phyloP scores from a whole-genome alignment of 805 yeast species.

The Hanseniaspora occidentalis region DNA sequence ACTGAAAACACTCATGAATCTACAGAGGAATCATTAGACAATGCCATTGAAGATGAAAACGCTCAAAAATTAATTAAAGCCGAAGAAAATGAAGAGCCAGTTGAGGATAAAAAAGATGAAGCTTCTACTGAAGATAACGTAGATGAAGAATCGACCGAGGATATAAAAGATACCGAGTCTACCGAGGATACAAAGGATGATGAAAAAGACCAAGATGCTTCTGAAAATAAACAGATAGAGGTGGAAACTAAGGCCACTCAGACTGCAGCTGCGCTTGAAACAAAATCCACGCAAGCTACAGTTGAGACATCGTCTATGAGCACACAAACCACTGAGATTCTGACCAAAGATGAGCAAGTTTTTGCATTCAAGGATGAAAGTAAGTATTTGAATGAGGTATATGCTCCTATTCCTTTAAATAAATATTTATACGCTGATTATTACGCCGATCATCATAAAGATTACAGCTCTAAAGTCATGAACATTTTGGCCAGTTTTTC shows the following conservation, averaged over 20 bases:
- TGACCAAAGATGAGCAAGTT: constrained; percentile 7
- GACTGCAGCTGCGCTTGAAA: background rate
- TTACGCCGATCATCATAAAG: constrained; percentile 8
- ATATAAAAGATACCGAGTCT: no score
- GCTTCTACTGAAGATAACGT: background rate
- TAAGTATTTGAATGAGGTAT: constrained; percentile 16
- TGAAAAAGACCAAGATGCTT: background rate
- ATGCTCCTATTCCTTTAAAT: constrained; percentile 13
- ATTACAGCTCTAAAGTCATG: constrained; percentile 4
- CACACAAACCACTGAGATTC: constrained; percentile 13
- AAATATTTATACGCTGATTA: constrained; percentile 15
- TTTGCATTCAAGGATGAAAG: constrained; percentile 26
- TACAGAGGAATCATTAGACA: background rate
- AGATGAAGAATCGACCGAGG: no score
- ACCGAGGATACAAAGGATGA: background rate
- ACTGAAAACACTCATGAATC: background rate
- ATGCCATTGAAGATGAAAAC: background rate
- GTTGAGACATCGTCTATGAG: background rate
- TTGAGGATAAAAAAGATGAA: background rate
- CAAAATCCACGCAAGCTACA: background rate
- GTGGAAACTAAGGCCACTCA: background rate
- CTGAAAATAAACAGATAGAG: background rate
- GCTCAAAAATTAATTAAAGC: background rate
- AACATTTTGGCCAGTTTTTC: background rate
- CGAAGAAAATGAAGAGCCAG: background rate